Base-by-base conservation (phyloP, 805 yeast genomes). In the Suhomyces canberraensis region DNA sequence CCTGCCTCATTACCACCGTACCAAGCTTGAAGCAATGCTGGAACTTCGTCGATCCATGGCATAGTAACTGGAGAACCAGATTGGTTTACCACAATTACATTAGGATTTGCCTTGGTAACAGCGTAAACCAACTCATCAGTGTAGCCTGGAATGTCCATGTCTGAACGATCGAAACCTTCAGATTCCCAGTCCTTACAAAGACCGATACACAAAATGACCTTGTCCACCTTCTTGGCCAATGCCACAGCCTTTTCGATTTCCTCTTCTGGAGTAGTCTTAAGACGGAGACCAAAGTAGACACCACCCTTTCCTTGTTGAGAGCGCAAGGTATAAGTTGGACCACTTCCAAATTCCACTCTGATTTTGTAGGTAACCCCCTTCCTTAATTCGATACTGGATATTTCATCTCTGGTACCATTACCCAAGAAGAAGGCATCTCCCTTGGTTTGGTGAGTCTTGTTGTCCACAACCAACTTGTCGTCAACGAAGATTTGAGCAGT, bases 31-130 rank as follows among this genome's bases (percentile, higher is more conserved):
- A 77, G 54, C 13, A 76, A 36, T 2, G 71, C 70, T 26, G 64
- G 62, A 16, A 65, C 74, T 25, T 66, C 50, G 30, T 40, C 39
- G 16, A 27, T 35, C 79, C 81, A 77, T 18, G 81, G 81, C 62
- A 79, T 54, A 25, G 74, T 68, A 8, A 78, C 80, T 0, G 84
- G 84, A 14, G 81, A 71, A 33, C 84, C 84, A 3, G 78, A 67
- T 50, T 78, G 81, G 46, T 73, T 67, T 17, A 79, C 79, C 22
- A 79, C 64, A 9, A 74, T 69, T 2, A 73, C 65, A 45, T 77
- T 73, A 18, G 70, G 65, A 45, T 78, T 76, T 15, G 64, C 81
- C 21, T 57, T 58, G 25, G 62, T 39, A 8, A 79, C 67, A 8
- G 64, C 73, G 16, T 48, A 54, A 20, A 78, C 64, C 40, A 79